Evolutionary conservation across 2,329 filamentous ascomycete genomes (phyloP), one percentile per base, ranked within the genome.

Genomic region (Albifimbria verrucaria): DNA sequence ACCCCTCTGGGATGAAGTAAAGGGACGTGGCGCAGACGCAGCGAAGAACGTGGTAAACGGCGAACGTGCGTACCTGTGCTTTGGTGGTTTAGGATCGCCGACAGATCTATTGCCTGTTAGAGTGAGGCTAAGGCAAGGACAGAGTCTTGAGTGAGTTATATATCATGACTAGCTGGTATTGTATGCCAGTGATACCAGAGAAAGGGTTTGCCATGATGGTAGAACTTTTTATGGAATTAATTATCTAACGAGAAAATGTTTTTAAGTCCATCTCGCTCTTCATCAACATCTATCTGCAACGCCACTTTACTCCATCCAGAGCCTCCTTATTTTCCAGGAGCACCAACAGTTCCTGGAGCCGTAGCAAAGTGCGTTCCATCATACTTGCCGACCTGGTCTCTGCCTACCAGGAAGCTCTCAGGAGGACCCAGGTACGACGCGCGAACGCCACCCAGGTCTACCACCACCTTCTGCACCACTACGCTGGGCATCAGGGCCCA

Each of bases 391-490:
- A 65, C 48, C 53, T 61, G 50, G 50, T 78, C 74, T 21, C 72
- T 63, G 0, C 75, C 75, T 2, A 76, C 63, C 11, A 76, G 59
- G 55, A 79, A 80, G 49, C 78, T 82, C 72, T 82, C 79, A 1
- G 80, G 80, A 4, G 81, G 81, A 0, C 81, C 81, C 2, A 85
- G 66, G 58, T 82, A 84, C 48, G 77, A 81, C 17, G 72, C 65
- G 51, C 79, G 66, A 2, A 82, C 74, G 6, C 81, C 81, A 1
- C 81, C 82, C 22, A 83, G 59, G 57, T 85, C 72, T 7, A 85
- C 58, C 1, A 85, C 71, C 36, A 84, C 67, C 71, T 82, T 83
- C 63, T 84, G 79, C 39, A 84, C 70, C 5, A 82, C 61, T 1
- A 83, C 69, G 24, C 78, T 78, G 0, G 79, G 77, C 61, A 81